These are phyloP conservation scores for Colletotrichum tabaci DNA, from an alignment of 2,329 filamentous ascomycete genomes.

Conservation along the genomic window DNA sequence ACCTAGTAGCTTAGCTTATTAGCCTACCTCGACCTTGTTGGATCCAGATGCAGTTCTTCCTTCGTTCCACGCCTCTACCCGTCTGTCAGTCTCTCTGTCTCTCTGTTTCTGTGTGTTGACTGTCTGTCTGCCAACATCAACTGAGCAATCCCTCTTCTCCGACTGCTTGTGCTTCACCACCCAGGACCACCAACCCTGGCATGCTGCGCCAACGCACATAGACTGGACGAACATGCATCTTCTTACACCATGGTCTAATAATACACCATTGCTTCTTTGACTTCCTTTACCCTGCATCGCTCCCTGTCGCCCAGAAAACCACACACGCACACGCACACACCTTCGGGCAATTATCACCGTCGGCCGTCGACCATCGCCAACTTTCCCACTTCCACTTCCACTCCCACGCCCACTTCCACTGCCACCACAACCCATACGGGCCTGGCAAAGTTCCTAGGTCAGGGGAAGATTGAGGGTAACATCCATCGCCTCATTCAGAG, in stretches of 20 bases:
- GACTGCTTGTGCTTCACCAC: conserved; percentile 34
- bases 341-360: neutral
- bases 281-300: neutral
- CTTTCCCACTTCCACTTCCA: neutral
- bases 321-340: neutral
- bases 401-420: neutral
- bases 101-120: too few relatives aligned
- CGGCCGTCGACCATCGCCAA: conserved; percentile 17
- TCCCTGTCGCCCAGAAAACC: neutral
- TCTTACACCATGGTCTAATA: neutral
- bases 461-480: conserved; percentile 36
- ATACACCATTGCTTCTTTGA: conserved; percentile 2
- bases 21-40: too few relatives aligned
- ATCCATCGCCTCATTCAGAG: conserved; percentile 30
- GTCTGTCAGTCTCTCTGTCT: too few relatives aligned
- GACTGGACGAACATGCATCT: conserved; percentile 6
- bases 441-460: conserved; percentile 24
- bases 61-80: too few relatives aligned
- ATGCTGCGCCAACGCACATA: neutral
- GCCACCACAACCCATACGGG: neutral
- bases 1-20: too few relatives aligned
- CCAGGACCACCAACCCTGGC: neutral
- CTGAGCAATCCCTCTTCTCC: conserved; percentile 16
- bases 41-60: too few relatives aligned
- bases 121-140: neutral